phyloP scores from a whole-genome alignment of 805 yeast genomes.

The Candida palmyrensis region DNA sequence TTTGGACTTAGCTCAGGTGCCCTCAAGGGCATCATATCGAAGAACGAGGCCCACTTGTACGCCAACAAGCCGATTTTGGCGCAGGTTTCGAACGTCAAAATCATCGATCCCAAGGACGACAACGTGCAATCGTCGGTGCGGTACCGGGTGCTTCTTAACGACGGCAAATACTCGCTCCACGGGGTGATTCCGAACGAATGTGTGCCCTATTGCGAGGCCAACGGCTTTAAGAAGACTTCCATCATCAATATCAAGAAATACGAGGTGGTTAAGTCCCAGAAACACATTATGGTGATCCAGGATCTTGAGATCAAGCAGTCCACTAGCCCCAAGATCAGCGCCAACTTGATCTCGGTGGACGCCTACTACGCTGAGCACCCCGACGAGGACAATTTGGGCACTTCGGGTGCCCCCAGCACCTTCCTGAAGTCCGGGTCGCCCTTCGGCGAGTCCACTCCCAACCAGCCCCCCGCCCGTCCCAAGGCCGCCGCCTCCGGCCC shows the following conservation, averaged over 20 bases:
- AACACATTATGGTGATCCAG: slow-evolving; percentile 44
- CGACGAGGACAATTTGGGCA: slow-evolving; percentile 38
- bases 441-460: slow-evolving; percentile 7
- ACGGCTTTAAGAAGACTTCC: slow-evolving; percentile 42
- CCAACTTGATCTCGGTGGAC: slow-evolving; percentile 44
- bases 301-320: slow-evolving; percentile 39
- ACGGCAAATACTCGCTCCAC: slow-evolving; percentile 34
- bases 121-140: slow-evolving; percentile 17
- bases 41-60: slow-evolving; percentile 14
- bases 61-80: slow-evolving; percentile 26
- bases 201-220: slow-evolving; percentile 32
- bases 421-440: slow-evolving; percentile 6
- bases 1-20: slow-evolving; percentile 21
- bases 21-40: slow-evolving; percentile 19
- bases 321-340: slow-evolving; percentile 32
- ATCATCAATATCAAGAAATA: slow-evolving; percentile 38
- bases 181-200: slow-evolving; percentile 38
- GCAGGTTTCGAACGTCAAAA: slow-evolving; percentile 31
- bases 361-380: slow-evolving; percentile 57
- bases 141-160: slow-evolving; percentile 33
- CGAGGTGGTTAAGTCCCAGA: slow-evolving; percentile 43
- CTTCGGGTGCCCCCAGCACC: slow-evolving; percentile 6
- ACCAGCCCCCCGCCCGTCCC: slow-evolving; percentile 14
- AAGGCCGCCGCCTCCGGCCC: slow-evolving; percentile 6
- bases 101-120: slow-evolving; percentile 19